These are phyloP conservation scores for Cladosporium sp. DNA, from an alignment of 2,329 filamentous ascomycete genomes.

Conservation along the genomic window DNA sequence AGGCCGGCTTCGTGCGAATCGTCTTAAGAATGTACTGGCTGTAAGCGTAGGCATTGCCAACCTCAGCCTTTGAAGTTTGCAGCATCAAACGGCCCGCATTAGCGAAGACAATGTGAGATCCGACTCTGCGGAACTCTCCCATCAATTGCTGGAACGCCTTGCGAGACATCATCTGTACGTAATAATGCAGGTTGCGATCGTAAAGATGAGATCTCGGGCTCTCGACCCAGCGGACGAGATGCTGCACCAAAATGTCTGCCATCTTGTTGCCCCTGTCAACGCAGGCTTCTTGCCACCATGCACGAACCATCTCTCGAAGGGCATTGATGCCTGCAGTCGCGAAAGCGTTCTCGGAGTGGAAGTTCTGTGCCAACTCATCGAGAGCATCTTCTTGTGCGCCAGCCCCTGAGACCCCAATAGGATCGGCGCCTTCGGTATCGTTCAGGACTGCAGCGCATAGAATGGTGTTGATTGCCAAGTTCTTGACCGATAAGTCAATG, in stretches of 20 bases:
- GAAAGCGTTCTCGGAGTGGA: slow-evolving; percentile 86
- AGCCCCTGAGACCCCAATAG: slow-evolving; percentile 77
- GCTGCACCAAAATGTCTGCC: slow-evolving; percentile 96
- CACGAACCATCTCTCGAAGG: slow-evolving; percentile 95
- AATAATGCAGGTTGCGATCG: slow-evolving; percentile 89
- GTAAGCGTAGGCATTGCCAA: slow-evolving; percentile 95
- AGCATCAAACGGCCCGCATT: slow-evolving; percentile 83
- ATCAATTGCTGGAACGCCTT: slow-evolving; percentile 97
- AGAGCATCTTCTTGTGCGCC: slow-evolving; percentile 56
- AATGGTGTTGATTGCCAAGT: slow-evolving; percentile 96
- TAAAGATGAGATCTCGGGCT: slow-evolving; percentile 92
- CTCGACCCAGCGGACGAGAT: slow-evolving; percentile 96
- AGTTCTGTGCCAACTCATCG: slow-evolving; percentile 61
- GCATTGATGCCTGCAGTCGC: slow-evolving; percentile 88
- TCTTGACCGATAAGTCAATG: slow-evolving; percentile 89
- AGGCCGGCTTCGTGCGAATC: slow-evolving; percentile 90
- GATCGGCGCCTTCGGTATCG: slow-evolving; percentile 86
- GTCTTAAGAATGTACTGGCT: slow-evolving; percentile 97
- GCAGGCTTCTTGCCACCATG: slow-evolving; percentile 90
- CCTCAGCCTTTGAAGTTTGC: slow-evolving; percentile 94
- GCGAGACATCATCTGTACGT: slow-evolving; percentile 97
- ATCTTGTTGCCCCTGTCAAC: slow-evolving; percentile 73
- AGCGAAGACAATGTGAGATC: slow-evolving; percentile 93
- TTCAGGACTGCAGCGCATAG: slow-evolving; percentile 95
- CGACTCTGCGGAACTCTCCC: slow-evolving; percentile 91